phyloP scores from a whole-genome alignment of 2,329 filamentous ascomycete genomes.

The Thielaviopsis populi region DNA sequence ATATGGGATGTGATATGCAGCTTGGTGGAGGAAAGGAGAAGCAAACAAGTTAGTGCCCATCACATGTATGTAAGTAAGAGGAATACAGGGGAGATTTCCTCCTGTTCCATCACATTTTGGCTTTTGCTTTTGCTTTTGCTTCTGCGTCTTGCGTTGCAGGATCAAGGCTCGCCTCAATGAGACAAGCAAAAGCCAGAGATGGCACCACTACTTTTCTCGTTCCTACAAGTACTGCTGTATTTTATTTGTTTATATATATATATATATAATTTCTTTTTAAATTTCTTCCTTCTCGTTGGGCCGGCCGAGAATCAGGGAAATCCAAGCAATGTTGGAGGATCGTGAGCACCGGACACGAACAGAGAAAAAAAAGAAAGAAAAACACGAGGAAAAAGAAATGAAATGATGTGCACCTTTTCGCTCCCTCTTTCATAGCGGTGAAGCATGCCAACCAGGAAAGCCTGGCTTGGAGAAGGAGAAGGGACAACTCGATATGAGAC shows the following conservation, averaged over 20 bases:
- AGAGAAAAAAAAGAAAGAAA: not conserved
- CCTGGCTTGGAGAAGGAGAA: not conserved
- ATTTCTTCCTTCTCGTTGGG: not conserved
- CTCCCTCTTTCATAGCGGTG: not conserved
- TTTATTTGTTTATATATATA: no score
- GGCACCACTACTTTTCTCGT: not conserved
- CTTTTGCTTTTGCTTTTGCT: not conserved
- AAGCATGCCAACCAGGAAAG: constrained; percentile 5
- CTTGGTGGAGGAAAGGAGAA: not conserved
- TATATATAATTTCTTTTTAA: no score
- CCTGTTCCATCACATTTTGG: not conserved
- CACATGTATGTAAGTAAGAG: not conserved
- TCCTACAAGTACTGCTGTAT: not conserved
- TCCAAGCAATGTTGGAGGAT: not conserved
- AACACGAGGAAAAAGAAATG: not conserved
- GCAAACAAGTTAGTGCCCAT: not conserved
- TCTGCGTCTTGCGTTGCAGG: not conserved
- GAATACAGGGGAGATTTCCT: not conserved
- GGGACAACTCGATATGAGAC: not conserved
- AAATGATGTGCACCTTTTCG: not conserved
- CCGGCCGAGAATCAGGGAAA: not conserved
- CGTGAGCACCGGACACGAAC: not conserved
- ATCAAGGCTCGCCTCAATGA: not conserved
- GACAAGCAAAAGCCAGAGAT: not conserved
- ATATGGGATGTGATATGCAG: not conserved